Evolutionary conservation across 2,329 filamentous ascomycete species (phyloP), one percentile per base, ranked within the genome.

Genomic region (Aspergillus sclerotialis): DNA sequence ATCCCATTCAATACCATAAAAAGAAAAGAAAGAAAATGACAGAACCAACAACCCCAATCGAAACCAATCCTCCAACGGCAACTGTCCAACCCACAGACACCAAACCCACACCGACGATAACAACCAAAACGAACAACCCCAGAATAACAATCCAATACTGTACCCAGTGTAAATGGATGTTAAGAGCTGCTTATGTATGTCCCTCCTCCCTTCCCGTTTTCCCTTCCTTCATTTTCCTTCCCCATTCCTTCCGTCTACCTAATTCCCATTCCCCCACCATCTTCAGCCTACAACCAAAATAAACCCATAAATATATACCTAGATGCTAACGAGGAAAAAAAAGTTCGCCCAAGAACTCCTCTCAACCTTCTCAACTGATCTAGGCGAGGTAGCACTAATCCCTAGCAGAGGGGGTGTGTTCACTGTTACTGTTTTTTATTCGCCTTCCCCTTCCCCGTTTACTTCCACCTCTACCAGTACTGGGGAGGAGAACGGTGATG

Each of bases 331-430:
- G 7, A 32, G 37, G 8, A 13, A 17, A 2, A 13, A 34, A 23
- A 48, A 94, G 85, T 95, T 84, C 60, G 90, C 82, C 31, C 92
- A 96, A 71, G 92, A 96, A 63, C 79, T 98, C 28, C 78, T 98
- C 24, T 94, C 87, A 2, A 98, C 90, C 1, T 98, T 98, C 66
- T 77, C 78, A 35, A 85, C 80, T 2, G 72, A 78, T 28, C 75
- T 96, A 2, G 89, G 88, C 41, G 90, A 96, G 61, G 82, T 96
- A 7, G 80, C 90, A 11, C 74, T 98, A 6, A 78, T 93, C 45
- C 92, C 92, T 1, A 72, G 79, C 10, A 93, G 86, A 0, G 88
- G 90, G 12, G 90, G 92, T 0, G 70, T 84, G 2, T 98, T 96
- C 54, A 72, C 76, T 14, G 80, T 96, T 9, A 73, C 80, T 38